Conservation (phyloP, 1,284 basidiomycete genomes). For the Irpex rosettiformis region DNA sequence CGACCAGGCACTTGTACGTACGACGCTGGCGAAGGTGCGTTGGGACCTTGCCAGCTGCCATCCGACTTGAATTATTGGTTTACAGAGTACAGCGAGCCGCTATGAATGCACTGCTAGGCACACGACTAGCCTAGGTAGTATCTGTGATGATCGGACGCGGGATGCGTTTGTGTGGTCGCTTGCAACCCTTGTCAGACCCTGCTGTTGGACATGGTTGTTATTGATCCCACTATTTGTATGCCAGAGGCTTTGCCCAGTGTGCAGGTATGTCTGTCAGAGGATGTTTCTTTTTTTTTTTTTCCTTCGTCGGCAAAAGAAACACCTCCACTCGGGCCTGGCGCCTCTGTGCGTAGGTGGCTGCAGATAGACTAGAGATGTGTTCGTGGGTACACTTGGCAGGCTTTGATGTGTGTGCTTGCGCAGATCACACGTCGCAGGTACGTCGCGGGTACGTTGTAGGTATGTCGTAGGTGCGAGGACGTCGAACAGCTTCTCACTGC, state of each 20-base stretch:
- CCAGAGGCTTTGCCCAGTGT: not conserved
- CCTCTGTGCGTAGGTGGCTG: not conserved
- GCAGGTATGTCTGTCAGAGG: too few relatives aligned
- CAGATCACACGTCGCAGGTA: not conserved
- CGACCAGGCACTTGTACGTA: not conserved
- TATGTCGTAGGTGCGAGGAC: not conserved
- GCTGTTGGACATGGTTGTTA: not conserved
- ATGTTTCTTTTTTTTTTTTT: too few relatives aligned
- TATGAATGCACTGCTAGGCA: not conserved
- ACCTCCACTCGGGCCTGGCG: too few relatives aligned
- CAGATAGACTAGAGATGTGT: not conserved
- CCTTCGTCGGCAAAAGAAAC: too few relatives aligned
- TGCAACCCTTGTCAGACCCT: not conserved
- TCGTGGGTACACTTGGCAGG: not conserved
- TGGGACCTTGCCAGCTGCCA: not conserved
- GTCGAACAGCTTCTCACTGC: conserved; percentile 2
- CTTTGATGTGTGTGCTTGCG: not conserved
- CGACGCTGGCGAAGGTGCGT: not conserved
- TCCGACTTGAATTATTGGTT: not conserved
- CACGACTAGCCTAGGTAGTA: not conserved
- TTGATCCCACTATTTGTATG: not conserved
- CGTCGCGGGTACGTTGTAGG: too few relatives aligned
- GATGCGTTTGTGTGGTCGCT: not conserved
- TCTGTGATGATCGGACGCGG: conserved; percentile 2
- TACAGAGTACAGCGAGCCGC: not conserved